phyloP scores from a whole-genome alignment of 1,139 yeast genomes.

The Debaryomycetaceae sp. region DNA sequence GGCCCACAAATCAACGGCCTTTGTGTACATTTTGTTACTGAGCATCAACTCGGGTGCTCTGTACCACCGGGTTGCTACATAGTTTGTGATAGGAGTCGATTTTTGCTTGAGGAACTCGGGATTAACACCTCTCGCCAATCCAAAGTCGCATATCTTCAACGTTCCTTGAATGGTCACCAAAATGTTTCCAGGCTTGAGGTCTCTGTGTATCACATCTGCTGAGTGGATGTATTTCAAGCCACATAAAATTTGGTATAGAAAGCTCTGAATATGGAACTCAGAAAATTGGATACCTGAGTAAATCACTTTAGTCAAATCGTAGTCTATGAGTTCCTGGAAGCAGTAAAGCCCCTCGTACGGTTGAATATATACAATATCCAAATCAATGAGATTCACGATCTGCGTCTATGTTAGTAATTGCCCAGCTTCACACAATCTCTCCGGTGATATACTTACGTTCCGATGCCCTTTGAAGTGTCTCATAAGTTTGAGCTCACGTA shows the following conservation, averaged over 20 bases:
- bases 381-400: slow-evolving; percentile 69
- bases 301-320: slow-evolving; percentile 74
- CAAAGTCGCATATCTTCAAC: slow-evolving; percentile 83
- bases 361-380: slow-evolving; percentile 60
- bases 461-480: slow-evolving; percentile 77
- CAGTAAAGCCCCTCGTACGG: slow-evolving; percentile 88
- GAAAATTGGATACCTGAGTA: slow-evolving; percentile 74
- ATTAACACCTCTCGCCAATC: slow-evolving; percentile 75
- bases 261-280: slow-evolving; percentile 77
- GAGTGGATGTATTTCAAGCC: slow-evolving; percentile 82
- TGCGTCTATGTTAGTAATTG: slow-evolving; percentile 12
- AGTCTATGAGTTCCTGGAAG: slow-evolving; percentile 73
- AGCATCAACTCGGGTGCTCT: slow-evolving; percentile 88
- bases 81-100: slow-evolving; percentile 60
- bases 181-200: slow-evolving; percentile 81
- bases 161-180: slow-evolving; percentile 69
- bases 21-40: slow-evolving; percentile 51
- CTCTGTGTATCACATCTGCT: slow-evolving; percentile 82
- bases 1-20: slow-evolving; percentile 77
- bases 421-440: not conserved
- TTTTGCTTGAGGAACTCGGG: slow-evolving; percentile 37
- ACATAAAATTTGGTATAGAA: slow-evolving; percentile 73
- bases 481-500: slow-evolving; percentile 77
- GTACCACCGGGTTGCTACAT: slow-evolving; percentile 95
- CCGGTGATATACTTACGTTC: slow-evolving; percentile 38